A percentile compares a stretch with the other conserved stretches of the same genome.
Evolutionary conservation across 257 asterid genomes (phyloP).

Genomic region (Petunia axillaris): DNA sequence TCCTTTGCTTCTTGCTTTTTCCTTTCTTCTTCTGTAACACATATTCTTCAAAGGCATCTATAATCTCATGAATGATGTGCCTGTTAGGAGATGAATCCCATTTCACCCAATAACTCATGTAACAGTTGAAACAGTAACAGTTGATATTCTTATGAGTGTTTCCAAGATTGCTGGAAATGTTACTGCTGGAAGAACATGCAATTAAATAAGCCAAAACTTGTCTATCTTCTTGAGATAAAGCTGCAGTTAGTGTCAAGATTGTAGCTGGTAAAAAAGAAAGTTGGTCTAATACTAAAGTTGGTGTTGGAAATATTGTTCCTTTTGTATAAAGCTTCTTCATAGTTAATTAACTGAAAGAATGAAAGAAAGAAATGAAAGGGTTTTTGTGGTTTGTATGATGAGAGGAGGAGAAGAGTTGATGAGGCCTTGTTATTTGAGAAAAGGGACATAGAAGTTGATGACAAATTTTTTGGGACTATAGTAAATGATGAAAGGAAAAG

Average conservation of each 20-base stretch:
- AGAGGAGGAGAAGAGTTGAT: conserved; percentile 18
- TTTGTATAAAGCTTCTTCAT: conserved; percentile 45
- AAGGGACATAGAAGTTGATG: conserved; percentile 26
- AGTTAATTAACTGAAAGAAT: neutral
- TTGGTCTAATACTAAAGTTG: conserved; percentile 32
- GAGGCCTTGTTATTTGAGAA: neutral
- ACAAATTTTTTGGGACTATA: conserved; percentile 8
- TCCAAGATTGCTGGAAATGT: conserved; percentile 23
- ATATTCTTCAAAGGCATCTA: conserved; percentile 48
- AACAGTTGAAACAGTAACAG: conserved; percentile 48
- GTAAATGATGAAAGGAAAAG: neutral
- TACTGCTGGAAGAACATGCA: conserved; percentile 35
- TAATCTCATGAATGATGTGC: conserved; percentile 48
- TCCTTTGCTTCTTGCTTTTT: conserved; percentile 35
- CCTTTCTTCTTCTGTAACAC: conserved; percentile 34
- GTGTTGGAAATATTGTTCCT: conserved; percentile 40
- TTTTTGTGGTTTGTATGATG: neutral
- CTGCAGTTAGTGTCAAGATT: conserved; percentile 39
- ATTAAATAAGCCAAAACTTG: conserved; percentile 45
- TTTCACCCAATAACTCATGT: conserved; percentile 46
- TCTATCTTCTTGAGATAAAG: conserved; percentile 43
- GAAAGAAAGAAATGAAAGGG: too few relatives aligned
- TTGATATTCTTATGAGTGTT: conserved; percentile 33
- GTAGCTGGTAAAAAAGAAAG: conserved; percentile 47
- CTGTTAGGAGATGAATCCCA: conserved; percentile 57